Percentiles rank a stretch among this genome's conserved stretches.
Conservation (phyloP, 352 stramenopile genomes). For the Globisporangium spinosum region DNA sequence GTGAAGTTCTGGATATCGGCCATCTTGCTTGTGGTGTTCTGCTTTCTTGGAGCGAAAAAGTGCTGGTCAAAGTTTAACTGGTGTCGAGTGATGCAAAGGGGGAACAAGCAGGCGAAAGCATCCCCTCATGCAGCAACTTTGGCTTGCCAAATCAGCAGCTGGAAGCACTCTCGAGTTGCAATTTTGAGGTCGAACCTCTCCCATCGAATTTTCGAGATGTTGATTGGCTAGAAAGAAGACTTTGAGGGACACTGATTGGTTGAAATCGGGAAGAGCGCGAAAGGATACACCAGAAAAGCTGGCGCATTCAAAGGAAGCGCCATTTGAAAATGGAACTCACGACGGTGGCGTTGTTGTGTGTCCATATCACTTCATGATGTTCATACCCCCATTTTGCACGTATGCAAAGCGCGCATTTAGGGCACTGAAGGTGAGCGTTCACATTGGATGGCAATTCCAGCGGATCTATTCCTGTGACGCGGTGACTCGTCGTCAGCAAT, state of each 20-base stretch:
- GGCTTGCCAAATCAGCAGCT: neutral
- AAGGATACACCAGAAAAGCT: neutral
- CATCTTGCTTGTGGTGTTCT: constrained; percentile 35
- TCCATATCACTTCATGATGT: neutral
- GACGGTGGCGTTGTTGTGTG: neutral
- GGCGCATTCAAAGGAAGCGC: neutral
- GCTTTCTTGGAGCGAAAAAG: constrained; percentile 23
- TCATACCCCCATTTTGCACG: neutral
- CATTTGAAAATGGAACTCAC: neutral
- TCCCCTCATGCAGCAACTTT: neutral
- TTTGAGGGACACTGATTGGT: constrained; percentile 4
- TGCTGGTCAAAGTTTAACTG: constrained; percentile 31
- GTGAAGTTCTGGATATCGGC: constrained; percentile 88
- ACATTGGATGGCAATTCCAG: neutral
- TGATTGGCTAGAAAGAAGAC: constrained; percentile 10
- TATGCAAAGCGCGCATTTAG: neutral
- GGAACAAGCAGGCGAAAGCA: constrained; percentile 3
- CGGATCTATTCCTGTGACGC: neutral
- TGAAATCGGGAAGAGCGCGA: constrained; percentile 16
- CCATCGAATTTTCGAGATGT: constrained; percentile 11
- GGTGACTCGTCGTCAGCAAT: constrained; percentile 15
- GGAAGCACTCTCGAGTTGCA: neutral
- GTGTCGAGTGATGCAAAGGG: constrained; percentile 14
- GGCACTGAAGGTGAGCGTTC: neutral
- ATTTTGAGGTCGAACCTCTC: neutral